These are phyloP conservation scores for Leccinum rimulosum DNA, from an alignment of 768 basidiomycete species.

Conservation along the genomic window DNA sequence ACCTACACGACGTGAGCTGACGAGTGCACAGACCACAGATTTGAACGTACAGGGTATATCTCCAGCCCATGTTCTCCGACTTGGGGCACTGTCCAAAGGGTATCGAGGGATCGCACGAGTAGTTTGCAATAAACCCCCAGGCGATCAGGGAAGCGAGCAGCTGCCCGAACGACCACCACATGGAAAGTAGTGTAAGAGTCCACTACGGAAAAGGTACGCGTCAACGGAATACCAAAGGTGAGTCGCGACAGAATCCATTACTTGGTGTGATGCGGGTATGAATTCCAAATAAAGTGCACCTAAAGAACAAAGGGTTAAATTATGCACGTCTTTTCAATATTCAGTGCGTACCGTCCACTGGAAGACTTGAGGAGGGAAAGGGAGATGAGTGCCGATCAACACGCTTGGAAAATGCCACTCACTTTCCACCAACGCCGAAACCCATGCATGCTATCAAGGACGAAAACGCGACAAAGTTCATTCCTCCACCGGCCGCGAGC, in stretches of 20 bases:
- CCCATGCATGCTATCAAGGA: constrained; percentile 46
- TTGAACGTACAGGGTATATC: constrained; percentile 45
- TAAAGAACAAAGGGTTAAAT: constrained; percentile 17
- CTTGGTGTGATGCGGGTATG: constrained; percentile 42
- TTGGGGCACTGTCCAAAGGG: constrained; percentile 42
- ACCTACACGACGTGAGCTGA: constrained; percentile 24
- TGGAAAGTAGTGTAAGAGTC: constrained; percentile 54
- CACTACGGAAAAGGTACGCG: constrained; percentile 30
- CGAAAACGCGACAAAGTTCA: constrained; percentile 46
- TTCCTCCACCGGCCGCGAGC: constrained; percentile 45
- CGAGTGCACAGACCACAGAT: not conserved
- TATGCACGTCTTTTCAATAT: not conserved
- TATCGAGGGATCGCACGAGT: constrained; percentile 42
- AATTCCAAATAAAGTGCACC: constrained; percentile 46
- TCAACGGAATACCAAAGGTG: not conserved
- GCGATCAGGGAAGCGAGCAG: constrained; percentile 50
- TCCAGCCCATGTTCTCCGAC: constrained; percentile 58
- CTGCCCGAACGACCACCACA: constrained; percentile 53
- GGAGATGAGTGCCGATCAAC: constrained; percentile 19
- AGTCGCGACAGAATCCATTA: constrained; percentile 5
- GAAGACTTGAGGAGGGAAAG: constrained; percentile 29
- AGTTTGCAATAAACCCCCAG: constrained; percentile 56
- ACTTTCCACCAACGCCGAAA: constrained; percentile 53
- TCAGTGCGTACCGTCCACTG: constrained; percentile 42
- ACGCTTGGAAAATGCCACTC: constrained; percentile 21